These are phyloP conservation scores for Macrotyloma uniflorum DNA, from an alignment of 306 rosid species.

Conservation along the genomic window DNA sequence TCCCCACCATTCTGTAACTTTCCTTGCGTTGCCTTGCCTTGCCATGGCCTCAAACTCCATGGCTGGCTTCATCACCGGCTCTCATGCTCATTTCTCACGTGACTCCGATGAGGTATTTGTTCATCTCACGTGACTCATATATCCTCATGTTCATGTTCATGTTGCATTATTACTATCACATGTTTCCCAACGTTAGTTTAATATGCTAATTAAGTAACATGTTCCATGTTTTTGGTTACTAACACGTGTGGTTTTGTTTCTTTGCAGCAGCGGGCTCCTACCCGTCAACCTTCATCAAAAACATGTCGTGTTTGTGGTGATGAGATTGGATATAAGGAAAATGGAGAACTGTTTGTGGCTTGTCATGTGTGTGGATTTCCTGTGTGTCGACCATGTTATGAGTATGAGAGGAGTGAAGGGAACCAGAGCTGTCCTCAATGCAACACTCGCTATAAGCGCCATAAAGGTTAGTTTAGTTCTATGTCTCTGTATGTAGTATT, in stretches of 20 bases:
- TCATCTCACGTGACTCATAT: slow-evolving; percentile 35
- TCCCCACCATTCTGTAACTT: slow-evolving; percentile 28
- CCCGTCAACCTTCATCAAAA: slow-evolving; percentile 47
- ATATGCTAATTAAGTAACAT: not conserved
- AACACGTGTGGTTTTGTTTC: not conserved
- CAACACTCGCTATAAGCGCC: slow-evolving; percentile 88
- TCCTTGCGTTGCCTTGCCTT: slow-evolving; percentile 25
- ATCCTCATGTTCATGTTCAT: not conserved
- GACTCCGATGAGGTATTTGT: slow-evolving; percentile 60
- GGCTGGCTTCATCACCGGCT: slow-evolving; percentile 85
- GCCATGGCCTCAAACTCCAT: slow-evolving; percentile 73
- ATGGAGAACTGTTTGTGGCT: slow-evolving; percentile 78
- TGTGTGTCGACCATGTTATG: slow-evolving; percentile 89
- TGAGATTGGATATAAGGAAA: slow-evolving; percentile 75
- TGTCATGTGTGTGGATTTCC: slow-evolving; percentile 88
- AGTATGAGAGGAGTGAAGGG: slow-evolving; percentile 94
- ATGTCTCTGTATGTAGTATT: not conserved
- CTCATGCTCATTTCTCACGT: slow-evolving; percentile 43
- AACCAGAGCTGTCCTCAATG: slow-evolving; percentile 89
- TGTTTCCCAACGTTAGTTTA: not conserved
- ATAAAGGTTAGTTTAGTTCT: slow-evolving; percentile 54
- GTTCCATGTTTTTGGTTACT: slow-evolving; percentile 12
- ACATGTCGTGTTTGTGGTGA: slow-evolving; percentile 84
- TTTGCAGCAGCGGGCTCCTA: slow-evolving; percentile 55
- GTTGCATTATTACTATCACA: not conserved